These are phyloP conservation scores for Candida argentea DNA, from an alignment of 805 yeast genomes.

Conservation along the genomic window DNA sequence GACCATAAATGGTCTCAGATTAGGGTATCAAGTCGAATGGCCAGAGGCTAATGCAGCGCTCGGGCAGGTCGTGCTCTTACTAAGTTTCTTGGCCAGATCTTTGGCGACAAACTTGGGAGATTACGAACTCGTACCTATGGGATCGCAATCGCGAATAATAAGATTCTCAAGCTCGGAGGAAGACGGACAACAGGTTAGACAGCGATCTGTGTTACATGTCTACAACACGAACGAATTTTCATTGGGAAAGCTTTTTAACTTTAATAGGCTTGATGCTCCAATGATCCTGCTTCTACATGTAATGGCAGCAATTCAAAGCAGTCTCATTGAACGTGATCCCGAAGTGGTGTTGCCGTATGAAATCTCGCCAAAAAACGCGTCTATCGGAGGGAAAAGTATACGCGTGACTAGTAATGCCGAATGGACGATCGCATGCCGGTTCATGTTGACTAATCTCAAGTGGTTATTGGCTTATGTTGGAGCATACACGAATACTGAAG, in stretches of 20 bases:
- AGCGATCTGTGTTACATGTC: slow-evolving; percentile 41
- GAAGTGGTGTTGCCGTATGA: slow-evolving; percentile 63
- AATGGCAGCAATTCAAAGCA: slow-evolving; percentile 39
- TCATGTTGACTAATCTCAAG: slow-evolving; percentile 62
- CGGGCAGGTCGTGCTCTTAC: slow-evolving; percentile 68
- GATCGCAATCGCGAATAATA: slow-evolving; percentile 72
- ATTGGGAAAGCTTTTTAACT: slow-evolving; percentile 59
- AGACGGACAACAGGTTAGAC: slow-evolving; percentile 4
- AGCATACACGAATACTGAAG: slow-evolving; percentile 9
- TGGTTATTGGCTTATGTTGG: slow-evolving; percentile 78
- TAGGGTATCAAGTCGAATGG: slow-evolving; percentile 81
- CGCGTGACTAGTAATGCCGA: slow-evolving; percentile 61
- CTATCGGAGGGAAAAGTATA: slow-evolving; percentile 72
- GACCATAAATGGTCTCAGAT: slow-evolving; percentile 72
- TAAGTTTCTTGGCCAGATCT: slow-evolving; percentile 53
- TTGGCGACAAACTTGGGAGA: slow-evolving; percentile 45
- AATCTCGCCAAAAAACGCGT: slow-evolving; percentile 47
- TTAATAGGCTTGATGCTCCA: slow-evolving; percentile 68
- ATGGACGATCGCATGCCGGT: slow-evolving; percentile 88
- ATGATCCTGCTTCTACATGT: slow-evolving; percentile 70
- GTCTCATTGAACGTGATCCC: slow-evolving; percentile 36
- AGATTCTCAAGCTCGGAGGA: slow-evolving; percentile 24
- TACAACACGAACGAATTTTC: slow-evolving; percentile 66
- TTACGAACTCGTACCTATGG: slow-evolving; percentile 70
- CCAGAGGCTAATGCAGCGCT: slow-evolving; percentile 85